Base-by-base conservation (phyloP, 805 yeast genomes). In the Kockiozyma suomiensis region DNA sequence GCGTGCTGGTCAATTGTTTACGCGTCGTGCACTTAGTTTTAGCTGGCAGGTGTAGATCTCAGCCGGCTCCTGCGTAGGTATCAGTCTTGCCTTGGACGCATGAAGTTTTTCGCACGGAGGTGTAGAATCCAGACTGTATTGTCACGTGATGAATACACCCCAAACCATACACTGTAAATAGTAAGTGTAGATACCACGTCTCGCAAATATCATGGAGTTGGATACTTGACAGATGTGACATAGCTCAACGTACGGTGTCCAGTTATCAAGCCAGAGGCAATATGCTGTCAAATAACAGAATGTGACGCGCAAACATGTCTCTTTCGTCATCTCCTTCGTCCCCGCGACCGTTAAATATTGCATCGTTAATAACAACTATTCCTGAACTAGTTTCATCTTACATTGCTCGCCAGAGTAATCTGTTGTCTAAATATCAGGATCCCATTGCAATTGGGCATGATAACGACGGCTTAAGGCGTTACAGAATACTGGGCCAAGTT, bases 401-500 rank as follows among this genome's bases (percentile, higher is more conserved):
- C 17, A 49, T 25, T 15, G n/a, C 30, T 35, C 52, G 43, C 4
- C 17, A 25, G 10, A 23, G 15, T 4, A 19, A 25, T 12, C 15
- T 25, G 21, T 4, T 35, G 15, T 6, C 33, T 23, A 40, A 12
- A 13, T 49, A 33, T 6, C 50, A 47, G 17, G 50, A 47, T 47
- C 40, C 50, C 5, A n/a, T 47, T 47, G 50, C 50, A n/a, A 17
- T 47, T 15, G 26, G 38, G 2, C 28, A 32, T 17, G 32, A 32
- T 10, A 37, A 35, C 23, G 48, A 51, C 23, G 55, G 55, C 4
- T 30, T 32, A 10, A 23, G 47, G 23, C 50, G 61, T 4, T 55
- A 43, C 42, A 37, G 63, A 50, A 30, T 54, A 13, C 42, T 59
- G 8, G 63, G 53, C 10, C 56, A 40, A n/a, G 60, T 59, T 8